Evolutionary conservation across 306 rosid genomes (phyloP), one percentile per base, ranked within the genome.

Genomic region (Senna siamea): DNA sequence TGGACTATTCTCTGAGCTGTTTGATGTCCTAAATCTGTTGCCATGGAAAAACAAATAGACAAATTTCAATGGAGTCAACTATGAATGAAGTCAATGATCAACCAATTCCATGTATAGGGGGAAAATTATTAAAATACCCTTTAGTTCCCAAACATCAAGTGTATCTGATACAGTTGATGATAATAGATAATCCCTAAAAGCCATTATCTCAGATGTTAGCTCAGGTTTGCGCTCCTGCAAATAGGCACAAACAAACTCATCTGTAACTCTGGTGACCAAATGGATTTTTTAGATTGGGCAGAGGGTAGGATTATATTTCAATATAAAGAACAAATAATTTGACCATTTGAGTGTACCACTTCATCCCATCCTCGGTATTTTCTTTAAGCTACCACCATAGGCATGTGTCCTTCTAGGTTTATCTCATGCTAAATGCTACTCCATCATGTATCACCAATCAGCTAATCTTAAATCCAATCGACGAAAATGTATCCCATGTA

Each of bases 1-100:
- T 81, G 95, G 57, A 94, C 97, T 78, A 94, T 89, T 83, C 97
- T 92, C 90, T 94, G 99, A 76, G 94, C 96, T 75, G 99, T 90
- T 87, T 94, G 99, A 80, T 92, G 96, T 32, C 99, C 99, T 57
- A 94, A 85, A 85, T 94, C 97, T 94, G 90, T 87, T 66, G 61
- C 58, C 63, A 83, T 50, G 50, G 37, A 66, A 71, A 59, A 22
- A 4, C 51, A 55, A 35, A 75, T 26, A 72, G 34, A 69, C 51
- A 69, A 15, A 58, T 53, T 32, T 55, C 65, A 62, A 59, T 72
- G 72, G 56, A 81, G 53, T 38, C 28, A 50, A 77, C 57, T 56
- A 58, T n/a, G 74, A 50, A 47, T 63, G 58, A 64, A 48, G 59
- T 34, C 57, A 41, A 52, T 64, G 9, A 79, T 53, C 68, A 66